Percentiles rank a stretch among this genome's conserved stretches.
These are phyloP conservation scores for Porpolomopsis calyptriformis DNA, from an alignment of 768 basidiomycete species.

Conservation along the genomic window DNA sequence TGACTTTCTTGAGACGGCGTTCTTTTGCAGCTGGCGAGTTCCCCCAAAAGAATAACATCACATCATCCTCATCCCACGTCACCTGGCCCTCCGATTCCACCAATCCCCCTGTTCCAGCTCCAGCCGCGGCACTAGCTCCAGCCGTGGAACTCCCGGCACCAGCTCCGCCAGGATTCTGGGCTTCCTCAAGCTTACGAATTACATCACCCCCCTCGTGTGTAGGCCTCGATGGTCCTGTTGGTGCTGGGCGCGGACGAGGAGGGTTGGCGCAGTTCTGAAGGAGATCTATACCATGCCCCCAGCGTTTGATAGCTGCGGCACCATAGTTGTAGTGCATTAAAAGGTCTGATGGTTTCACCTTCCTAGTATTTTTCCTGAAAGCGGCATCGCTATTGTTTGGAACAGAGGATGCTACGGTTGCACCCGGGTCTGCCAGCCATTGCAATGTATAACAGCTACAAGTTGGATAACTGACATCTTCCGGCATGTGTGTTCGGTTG, in stretches of 20 bases:
- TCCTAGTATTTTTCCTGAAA: slow-evolving; percentile 11
- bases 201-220: background rate
- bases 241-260: slow-evolving; percentile 14
- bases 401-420: background rate
- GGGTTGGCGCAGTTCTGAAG: slow-evolving; percentile 9
- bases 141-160: background rate
- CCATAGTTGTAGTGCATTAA: slow-evolving; percentile 23
- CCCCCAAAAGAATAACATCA: background rate
- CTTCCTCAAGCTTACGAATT: background rate
- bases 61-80: background rate
- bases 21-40: background rate
- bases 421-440: background rate
- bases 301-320: slow-evolving; percentile 18
- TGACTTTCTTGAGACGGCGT: background rate
- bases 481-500: background rate
- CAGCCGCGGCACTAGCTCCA: background rate
- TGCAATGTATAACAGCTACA: background rate
- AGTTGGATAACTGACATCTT: background rate
- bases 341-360: slow-evolving; percentile 17
- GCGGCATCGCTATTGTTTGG: slow-evolving; percentile 20
- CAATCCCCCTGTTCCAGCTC: too few species aligned
- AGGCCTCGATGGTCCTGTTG: background rate
- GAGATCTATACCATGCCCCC: slow-evolving; percentile 14
- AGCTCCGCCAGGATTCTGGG: background rate
- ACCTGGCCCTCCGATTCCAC: background rate